These are phyloP conservation scores for Tetrahymena elliotti DNA, from an alignment of 73 alveolate species.

Conservation along the genomic window DNA sequence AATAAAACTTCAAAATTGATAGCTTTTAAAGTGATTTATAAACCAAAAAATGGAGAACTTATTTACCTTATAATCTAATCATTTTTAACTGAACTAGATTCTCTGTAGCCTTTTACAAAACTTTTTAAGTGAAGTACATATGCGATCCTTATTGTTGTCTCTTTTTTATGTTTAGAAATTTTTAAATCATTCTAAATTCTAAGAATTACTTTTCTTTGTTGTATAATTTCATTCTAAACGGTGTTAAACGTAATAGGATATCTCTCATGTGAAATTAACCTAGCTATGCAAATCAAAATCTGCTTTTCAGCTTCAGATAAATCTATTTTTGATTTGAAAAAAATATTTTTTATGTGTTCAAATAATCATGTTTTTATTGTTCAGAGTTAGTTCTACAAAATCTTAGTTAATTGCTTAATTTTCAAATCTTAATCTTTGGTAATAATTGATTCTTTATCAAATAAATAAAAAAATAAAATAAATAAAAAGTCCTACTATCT, in stretches of 20 bases:
- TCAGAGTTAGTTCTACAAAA: background rate
- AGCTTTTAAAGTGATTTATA: no score
- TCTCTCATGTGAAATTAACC: background rate
- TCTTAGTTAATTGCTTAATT: background rate
- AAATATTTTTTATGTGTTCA: background rate
- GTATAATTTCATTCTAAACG: background rate
- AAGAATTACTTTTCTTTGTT: background rate
- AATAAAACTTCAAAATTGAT: background rate
- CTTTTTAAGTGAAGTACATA: background rate
- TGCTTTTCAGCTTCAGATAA: background rate
- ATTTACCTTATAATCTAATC: background rate
- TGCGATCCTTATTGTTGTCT: background rate
- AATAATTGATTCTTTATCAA: background rate
- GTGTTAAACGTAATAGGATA: background rate
- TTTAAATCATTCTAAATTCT: background rate
- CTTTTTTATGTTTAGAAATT: background rate
- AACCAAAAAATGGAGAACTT: background rate
- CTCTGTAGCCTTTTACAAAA: background rate
- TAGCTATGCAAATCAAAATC: background rate
- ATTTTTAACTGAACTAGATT: background rate
- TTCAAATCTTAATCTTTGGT: background rate
- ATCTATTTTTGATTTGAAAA: background rate
- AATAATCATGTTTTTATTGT: background rate
- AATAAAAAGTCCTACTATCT: background rate
- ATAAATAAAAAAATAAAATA: background rate